Percentiles rank a stretch among this genome's conserved stretches.
These are phyloP conservation scores for Chimonanthus praecox DNA, from an alignment of 164 flowering plant genomes.

Conservation along the genomic window DNA sequence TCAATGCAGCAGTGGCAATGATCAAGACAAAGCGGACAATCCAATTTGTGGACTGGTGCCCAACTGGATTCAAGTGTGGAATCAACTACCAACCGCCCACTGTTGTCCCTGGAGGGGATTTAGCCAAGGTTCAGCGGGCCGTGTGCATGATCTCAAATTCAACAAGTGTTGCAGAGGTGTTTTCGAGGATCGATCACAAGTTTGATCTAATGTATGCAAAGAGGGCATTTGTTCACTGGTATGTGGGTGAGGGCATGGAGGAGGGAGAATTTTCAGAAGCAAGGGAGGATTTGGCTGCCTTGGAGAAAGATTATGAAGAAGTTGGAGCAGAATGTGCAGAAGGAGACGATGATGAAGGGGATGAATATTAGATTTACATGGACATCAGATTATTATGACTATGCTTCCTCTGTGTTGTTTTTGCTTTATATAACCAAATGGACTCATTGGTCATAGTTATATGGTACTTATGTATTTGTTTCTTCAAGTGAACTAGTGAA, in stretches of 20 bases:
- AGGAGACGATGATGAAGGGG: slow-evolving; percentile 54
- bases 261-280: slow-evolving; percentile 71
- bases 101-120: slow-evolving; percentile 54
- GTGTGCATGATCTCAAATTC: slow-evolving; percentile 57
- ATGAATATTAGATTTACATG: slow-evolving; percentile 30
- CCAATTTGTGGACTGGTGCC: slow-evolving; percentile 49
- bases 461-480: no score
- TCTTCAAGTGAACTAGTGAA: no score
- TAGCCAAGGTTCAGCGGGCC: slow-evolving; percentile 55
- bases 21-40: slow-evolving; percentile 47
- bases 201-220: slow-evolving; percentile 57
- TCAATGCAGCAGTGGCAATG: slow-evolving; percentile 42
- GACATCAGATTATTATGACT: neutral
- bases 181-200: slow-evolving; percentile 49
- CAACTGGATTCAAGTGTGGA: slow-evolving; percentile 52
- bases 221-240: slow-evolving; percentile 41
- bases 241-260: slow-evolving; percentile 40
- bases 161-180: slow-evolving; percentile 52
- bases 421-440: neutral
- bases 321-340: slow-evolving; percentile 58
- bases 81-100: slow-evolving; percentile 60
- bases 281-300: slow-evolving; percentile 55
- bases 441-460: neutral
- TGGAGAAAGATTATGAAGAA: slow-evolving; percentile 65
- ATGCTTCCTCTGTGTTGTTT: neutral